These are phyloP conservation scores for Stropharia rugosoannulata DNA, from an alignment of 768 basidiomycete genomes.

Conservation along the genomic window DNA sequence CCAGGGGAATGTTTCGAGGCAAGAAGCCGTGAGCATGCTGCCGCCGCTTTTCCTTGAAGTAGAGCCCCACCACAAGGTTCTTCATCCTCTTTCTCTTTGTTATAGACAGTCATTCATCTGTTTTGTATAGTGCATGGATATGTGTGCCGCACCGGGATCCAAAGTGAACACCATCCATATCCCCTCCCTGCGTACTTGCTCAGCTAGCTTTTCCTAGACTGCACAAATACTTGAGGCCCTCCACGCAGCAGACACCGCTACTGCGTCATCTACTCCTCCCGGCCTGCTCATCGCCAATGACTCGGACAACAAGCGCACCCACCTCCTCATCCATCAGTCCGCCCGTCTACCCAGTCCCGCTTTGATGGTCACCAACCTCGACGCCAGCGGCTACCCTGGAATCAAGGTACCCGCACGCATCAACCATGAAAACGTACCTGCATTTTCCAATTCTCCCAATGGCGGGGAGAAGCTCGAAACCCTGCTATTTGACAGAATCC, in stretches of 20 bases:
- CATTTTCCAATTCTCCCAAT: background rate
- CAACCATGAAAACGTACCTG: conserved; percentile 4
- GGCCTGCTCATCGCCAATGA: conserved; percentile 96
- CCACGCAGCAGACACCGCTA: conserved; percentile 72
- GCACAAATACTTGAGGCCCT: conserved; percentile 95
- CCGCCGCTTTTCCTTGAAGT: conserved; percentile 94
- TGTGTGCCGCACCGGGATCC: conserved; percentile 98
- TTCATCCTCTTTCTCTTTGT: conserved; percentile 15
- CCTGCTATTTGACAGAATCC: conserved; percentile 86
- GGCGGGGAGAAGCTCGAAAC: conserved; percentile 33
- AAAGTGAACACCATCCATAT: conserved; percentile 52
- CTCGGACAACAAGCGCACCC: conserved; percentile 89
- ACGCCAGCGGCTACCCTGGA: conserved; percentile 83
- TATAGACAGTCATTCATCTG: background rate
- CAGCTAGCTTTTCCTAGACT: conserved; percentile 49
- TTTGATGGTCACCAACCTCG: conserved; percentile 94
- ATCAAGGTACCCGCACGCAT: conserved; percentile 49
- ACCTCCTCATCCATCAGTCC: conserved; percentile 97
- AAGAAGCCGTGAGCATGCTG: conserved; percentile 99
- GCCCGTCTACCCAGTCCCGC: conserved; percentile 89
- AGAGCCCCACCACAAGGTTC: conserved; percentile 83
- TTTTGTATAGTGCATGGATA: conserved; percentile 74
- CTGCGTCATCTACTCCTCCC: conserved; percentile 65
- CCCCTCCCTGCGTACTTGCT: background rate
- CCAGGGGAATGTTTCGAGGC: conserved; percentile 92